Conservation (phyloP, 2,329 filamentous ascomycete genomes). For the Aspergillus sergii region DNA sequence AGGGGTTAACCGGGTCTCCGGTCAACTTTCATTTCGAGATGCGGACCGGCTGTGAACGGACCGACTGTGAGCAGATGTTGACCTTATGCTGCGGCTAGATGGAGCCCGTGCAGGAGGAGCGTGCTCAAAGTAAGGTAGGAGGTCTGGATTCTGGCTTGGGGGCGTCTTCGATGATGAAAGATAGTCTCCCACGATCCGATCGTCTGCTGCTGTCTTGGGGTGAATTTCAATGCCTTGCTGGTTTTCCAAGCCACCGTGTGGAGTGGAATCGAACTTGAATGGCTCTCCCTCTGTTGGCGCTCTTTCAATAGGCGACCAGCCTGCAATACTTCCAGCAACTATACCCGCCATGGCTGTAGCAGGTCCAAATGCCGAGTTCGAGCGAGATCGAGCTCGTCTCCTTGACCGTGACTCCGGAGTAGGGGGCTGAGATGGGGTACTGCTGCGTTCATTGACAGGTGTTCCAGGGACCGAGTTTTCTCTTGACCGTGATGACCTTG, state of each 20-base stretch:
- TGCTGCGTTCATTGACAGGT: constrained; percentile 53
- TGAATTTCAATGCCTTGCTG: constrained; percentile 51
- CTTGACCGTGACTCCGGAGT: constrained; percentile 58
- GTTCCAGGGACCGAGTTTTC: constrained; percentile 56
- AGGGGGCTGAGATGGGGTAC: constrained; percentile 46
- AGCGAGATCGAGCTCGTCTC: constrained; percentile 57
- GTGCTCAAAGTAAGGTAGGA: constrained; percentile 48
- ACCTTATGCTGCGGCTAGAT: constrained; percentile 39
- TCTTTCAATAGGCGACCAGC: constrained; percentile 64
- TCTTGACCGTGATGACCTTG: constrained; percentile 34
- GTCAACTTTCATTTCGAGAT: neutral
- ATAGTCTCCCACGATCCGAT: constrained; percentile 47
- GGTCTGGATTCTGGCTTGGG: constrained; percentile 50
- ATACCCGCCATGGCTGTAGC: constrained; percentile 68
- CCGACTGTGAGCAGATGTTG: constrained; percentile 39
- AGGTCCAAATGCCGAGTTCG: constrained; percentile 61
- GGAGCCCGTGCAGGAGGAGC: constrained; percentile 38
- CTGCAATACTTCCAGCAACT: constrained; percentile 66
- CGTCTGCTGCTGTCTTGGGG: constrained; percentile 48
- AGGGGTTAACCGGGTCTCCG: neutral
- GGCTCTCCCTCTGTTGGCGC: constrained; percentile 39
- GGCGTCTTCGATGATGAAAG: constrained; percentile 38
- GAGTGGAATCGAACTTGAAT: constrained; percentile 40
- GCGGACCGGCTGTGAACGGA: constrained; percentile 36
- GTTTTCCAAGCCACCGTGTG: constrained; percentile 42